phyloP scores from a whole-genome alignment of 2,329 filamentous ascomycete species.

The Calonectria pseudoreteaudii region DNA sequence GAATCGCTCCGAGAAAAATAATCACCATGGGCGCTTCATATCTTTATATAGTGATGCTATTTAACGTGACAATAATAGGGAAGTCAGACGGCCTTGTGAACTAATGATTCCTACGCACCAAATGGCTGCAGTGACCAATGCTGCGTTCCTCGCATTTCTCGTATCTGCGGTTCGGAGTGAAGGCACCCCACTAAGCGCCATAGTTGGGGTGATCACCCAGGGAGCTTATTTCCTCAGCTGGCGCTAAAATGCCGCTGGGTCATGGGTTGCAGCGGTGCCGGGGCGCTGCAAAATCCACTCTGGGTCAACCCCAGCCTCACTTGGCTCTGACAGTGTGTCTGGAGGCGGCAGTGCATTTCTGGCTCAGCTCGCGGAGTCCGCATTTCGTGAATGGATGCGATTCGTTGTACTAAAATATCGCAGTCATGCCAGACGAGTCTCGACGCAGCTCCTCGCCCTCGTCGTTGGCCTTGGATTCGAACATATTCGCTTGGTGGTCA shows the following conservation, averaged over 20 bases:
- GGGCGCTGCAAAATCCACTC: background rate
- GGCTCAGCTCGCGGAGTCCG: background rate
- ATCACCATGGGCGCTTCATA: background rate
- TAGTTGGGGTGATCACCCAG: background rate
- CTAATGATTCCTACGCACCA: background rate
- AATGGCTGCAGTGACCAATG: background rate
- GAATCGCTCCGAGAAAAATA: background rate
- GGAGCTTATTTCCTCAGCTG: background rate
- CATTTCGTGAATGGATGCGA: constrained; percentile 1
- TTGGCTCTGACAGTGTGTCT: background rate
- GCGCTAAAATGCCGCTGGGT: background rate
- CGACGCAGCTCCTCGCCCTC: background rate
- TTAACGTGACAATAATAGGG: background rate
- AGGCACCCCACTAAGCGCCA: background rate
- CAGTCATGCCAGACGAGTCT: background rate
- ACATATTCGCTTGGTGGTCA: background rate
- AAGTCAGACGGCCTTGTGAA: background rate
- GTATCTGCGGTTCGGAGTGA: constrained; percentile 13
- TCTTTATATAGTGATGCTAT: background rate
- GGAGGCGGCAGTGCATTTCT: background rate
- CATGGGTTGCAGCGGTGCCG: background rate
- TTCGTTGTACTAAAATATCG: background rate
- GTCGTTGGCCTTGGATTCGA: background rate
- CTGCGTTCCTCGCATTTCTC: constrained; percentile 3
- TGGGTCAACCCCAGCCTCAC: background rate